Percentiles rank a stretch among this genome's conserved stretches.
These are phyloP conservation scores for Aspergillus phoenicis DNA, from an alignment of 2,329 filamentous ascomycete genomes.

Conservation along the genomic window DNA sequence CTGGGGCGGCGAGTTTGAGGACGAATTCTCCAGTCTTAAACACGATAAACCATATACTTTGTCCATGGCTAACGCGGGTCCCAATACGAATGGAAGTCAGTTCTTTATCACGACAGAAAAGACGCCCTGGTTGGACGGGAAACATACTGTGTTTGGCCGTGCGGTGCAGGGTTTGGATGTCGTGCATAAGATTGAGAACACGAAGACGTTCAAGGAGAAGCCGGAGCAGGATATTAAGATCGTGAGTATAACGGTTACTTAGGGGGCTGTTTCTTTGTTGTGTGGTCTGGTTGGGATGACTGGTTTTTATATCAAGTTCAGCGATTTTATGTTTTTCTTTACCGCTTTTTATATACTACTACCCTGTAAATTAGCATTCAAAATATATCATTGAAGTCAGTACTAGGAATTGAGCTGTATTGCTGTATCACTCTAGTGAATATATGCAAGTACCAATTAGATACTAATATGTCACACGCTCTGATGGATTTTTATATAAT, in stretches of 20 bases:
- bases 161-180: slow-evolving; percentile 90
- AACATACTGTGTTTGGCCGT: slow-evolving; percentile 94
- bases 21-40: slow-evolving; percentile 87
- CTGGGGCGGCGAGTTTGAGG: slow-evolving; percentile 88
- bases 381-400: no score
- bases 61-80: slow-evolving; percentile 96
- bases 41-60: slow-evolving; percentile 97
- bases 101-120: slow-evolving; percentile 99
- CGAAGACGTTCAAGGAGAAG: slow-evolving; percentile 84
- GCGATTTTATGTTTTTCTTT: not conserved
- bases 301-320: not conserved
- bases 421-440: no score
- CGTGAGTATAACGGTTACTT: slow-evolving; percentile 68
- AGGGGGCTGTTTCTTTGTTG: slow-evolving; percentile 2
- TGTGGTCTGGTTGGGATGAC: not conserved
- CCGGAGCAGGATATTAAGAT: slow-evolving; percentile 98
- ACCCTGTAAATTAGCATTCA: not conserved
- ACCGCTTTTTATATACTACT: not conserved
- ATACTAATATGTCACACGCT: no score
- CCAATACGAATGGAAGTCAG: slow-evolving; percentile 92
- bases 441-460: no score
- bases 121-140: slow-evolving; percentile 94
- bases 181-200: slow-evolving; percentile 92
- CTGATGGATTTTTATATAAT: no score
- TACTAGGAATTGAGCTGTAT: not conserved